Evolutionary conservation across 2,329 filamentous ascomycete genomes (phyloP).

Genomic region (Cordyceps fumosorosea): DNA sequence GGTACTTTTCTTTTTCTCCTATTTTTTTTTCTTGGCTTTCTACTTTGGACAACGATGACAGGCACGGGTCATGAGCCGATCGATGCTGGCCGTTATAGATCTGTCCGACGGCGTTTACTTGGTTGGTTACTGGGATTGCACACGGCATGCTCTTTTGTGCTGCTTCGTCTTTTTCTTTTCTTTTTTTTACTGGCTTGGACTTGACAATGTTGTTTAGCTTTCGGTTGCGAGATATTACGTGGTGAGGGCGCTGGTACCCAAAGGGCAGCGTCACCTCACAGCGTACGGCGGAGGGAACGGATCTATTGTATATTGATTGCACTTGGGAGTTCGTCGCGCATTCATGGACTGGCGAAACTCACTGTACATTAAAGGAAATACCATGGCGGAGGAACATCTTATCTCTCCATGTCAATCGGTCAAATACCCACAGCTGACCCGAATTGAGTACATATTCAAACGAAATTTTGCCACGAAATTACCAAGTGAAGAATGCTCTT

Average conservation of each 20-base stretch:
- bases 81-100: conserved; percentile 3
- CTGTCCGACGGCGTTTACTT: conserved; percentile 5
- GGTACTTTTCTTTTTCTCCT: neutral
- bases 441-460: conserved; percentile 3
- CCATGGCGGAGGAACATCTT: neutral
- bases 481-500: neutral
- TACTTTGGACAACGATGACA: neutral
- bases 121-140: neutral
- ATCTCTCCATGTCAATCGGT: neutral
- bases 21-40: neutral
- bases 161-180: neutral
- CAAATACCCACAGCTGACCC: conserved; percentile 11
- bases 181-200: neutral
- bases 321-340: neutral
- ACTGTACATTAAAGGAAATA: conserved; percentile 12
- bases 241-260: conserved; percentile 9
- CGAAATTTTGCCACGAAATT: neutral
- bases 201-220: neutral
- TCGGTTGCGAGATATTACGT: neutral
- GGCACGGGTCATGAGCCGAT: neutral
- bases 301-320: conserved; percentile 5
- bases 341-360: neutral
- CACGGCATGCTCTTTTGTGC: neutral
- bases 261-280: conserved; percentile 7
- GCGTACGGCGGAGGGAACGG: neutral